Conservation (phyloP, 345 rosid species). For the Geranium rotundifolium region DNA sequence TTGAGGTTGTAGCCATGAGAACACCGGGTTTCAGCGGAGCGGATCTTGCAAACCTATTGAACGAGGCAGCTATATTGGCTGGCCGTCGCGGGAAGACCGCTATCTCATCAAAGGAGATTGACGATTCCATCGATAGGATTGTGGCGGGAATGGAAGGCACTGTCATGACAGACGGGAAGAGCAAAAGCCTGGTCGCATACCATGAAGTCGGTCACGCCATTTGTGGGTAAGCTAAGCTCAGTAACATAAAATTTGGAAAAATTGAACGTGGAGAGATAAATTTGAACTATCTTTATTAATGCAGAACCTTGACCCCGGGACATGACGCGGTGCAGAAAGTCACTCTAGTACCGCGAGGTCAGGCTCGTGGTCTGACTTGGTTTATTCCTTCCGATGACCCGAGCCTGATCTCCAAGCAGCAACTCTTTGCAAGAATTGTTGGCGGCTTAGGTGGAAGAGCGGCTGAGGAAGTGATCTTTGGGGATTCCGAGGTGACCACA, state of each 20-base stretch:
- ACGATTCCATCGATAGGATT: constrained; percentile 93
- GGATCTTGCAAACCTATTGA: constrained; percentile 91
- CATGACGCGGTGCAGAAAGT: constrained; percentile 97
- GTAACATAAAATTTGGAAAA: too few species aligned
- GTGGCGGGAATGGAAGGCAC: constrained; percentile 99
- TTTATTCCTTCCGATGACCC: constrained; percentile 95
- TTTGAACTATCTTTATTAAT: constrained; percentile 4
- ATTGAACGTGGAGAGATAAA: too few species aligned
- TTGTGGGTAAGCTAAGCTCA: constrained; percentile 69
- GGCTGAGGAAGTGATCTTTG: constrained; percentile 90
- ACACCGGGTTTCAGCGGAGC: constrained; percentile 99
- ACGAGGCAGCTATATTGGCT: constrained; percentile 93
- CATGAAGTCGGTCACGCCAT: constrained; percentile 97
- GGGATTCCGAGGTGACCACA: constrained; percentile 93
- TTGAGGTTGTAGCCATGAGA: constrained; percentile 89
- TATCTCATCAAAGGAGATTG: constrained; percentile 85
- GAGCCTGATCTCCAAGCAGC: constrained; percentile 88
- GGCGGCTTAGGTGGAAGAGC: constrained; percentile 99
- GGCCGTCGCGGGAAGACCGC: constrained; percentile 77
- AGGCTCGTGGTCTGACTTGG: constrained; percentile 98
- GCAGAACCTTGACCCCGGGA: constrained; percentile 90
- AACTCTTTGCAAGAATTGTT: constrained; percentile 91
- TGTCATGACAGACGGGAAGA: constrained; percentile 96
- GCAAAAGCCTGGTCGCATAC: constrained; percentile 93
- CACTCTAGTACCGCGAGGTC: constrained; percentile 85